phyloP scores from a whole-genome alignment of 768 basidiomycete species.

The Leucosporidium yakuticum region DNA sequence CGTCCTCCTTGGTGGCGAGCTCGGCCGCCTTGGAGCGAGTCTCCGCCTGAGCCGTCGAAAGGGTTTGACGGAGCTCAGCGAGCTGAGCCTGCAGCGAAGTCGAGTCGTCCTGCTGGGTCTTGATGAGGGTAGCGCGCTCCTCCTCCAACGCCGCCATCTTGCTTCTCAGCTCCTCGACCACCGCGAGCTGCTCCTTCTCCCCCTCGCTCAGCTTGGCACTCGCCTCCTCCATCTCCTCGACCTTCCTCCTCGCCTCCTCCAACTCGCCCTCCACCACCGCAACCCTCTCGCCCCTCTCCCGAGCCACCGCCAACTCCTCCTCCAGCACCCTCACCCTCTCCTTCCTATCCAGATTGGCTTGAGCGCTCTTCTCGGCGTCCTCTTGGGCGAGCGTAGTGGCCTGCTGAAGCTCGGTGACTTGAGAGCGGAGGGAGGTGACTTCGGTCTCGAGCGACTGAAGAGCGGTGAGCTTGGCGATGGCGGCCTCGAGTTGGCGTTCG shows the following conservation, averaged over 20 bases:
- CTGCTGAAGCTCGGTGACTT: conserved; percentile 49
- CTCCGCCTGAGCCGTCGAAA: not conserved
- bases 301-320: not conserved
- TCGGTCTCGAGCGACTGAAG: conserved; percentile 51
- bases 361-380: conserved; percentile 13
- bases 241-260: conserved; percentile 68
- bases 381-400: not conserved
- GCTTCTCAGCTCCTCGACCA: not conserved
- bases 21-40: not conserved
- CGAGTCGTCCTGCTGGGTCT: conserved; percentile 1
- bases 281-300: conserved; percentile 37
- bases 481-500: conserved; percentile 14
- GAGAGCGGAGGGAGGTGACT: conserved; percentile 70
- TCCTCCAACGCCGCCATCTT: not conserved
- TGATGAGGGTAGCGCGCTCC: not conserved
- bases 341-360: conserved; percentile 54
- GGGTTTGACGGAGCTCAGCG: not conserved
- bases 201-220: not conserved
- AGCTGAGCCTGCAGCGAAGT: conserved; percentile 8
- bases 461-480: not conserved
- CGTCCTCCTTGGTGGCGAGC: not conserved
- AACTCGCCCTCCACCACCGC: conserved; percentile 64
- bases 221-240: conserved; percentile 68
- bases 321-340: conserved; percentile 52
- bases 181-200: not conserved